Percentiles rank a stretch among this genome's conserved stretches.
Conservation (phyloP, 1,284 basidiomycete species). For the Xerocomus minutiporus region DNA sequence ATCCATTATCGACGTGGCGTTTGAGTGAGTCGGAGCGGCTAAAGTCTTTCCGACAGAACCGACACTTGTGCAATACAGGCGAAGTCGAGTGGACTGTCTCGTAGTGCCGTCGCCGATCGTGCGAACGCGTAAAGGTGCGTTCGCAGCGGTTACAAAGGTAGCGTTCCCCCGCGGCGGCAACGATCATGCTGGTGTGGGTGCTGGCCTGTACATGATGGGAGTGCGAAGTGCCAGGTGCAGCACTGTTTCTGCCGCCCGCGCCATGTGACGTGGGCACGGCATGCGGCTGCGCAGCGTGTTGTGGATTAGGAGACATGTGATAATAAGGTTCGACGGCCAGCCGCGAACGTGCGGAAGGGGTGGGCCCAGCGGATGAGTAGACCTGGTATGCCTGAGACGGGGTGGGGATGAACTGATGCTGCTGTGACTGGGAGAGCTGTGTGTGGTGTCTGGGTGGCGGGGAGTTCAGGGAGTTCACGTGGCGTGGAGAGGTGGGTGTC, state of each 20-base stretch:
- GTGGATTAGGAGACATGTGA: slow-evolving; percentile 34
- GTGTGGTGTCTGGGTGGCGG: slow-evolving; percentile 31
- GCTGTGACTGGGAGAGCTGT: slow-evolving; percentile 19
- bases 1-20: slow-evolving; percentile 63
- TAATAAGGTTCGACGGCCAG: slow-evolving; percentile 35
- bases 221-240: slow-evolving; percentile 15
- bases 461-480: slow-evolving; percentile 32
- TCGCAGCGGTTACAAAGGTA: slow-evolving; percentile 67
- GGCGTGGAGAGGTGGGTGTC: slow-evolving; percentile 25
- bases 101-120: slow-evolving; percentile 73
- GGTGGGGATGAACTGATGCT: slow-evolving; percentile 48
- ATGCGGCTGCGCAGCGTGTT: slow-evolving; percentile 32
- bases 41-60: slow-evolving; percentile 68
- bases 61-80: slow-evolving; percentile 59
- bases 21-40: slow-evolving; percentile 60
- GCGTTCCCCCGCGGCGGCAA: slow-evolving; percentile 44
- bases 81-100: slow-evolving; percentile 66
- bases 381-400: slow-evolving; percentile 45
- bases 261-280: slow-evolving; percentile 17
- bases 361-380: slow-evolving; percentile 36
- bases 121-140: slow-evolving; percentile 70
- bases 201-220: slow-evolving; percentile 11
- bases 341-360: slow-evolving; percentile 29
- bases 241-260: slow-evolving; percentile 13
- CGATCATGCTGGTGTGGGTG: slow-evolving; percentile 16